A percentile compares a stretch with the other conserved stretches of the same genome.
Conservation (phyloP, 441 rosid species). For the Populus trichocarpa region DNA sequence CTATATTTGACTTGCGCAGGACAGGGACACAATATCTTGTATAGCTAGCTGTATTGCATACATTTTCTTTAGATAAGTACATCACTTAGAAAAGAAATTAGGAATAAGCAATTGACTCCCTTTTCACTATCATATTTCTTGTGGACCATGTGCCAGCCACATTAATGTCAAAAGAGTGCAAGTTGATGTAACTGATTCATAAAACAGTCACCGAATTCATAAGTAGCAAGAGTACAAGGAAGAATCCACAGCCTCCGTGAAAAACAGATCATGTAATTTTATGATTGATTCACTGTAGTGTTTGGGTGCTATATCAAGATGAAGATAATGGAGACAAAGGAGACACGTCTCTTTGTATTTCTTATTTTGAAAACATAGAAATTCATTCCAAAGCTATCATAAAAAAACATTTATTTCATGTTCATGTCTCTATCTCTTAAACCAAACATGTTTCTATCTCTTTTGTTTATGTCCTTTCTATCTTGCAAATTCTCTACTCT, state of each 20-base stretch:
- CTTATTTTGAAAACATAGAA: too few relatives aligned
- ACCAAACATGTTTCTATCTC: too few relatives aligned
- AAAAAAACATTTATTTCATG: too few relatives aligned
- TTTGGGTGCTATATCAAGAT: too few relatives aligned
- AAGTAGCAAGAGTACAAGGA: neutral
- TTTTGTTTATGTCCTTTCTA: too few relatives aligned
- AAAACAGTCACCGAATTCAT: neutral
- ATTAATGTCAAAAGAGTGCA: constrained; percentile 11
- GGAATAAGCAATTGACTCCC: neutral
- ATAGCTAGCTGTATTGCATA: neutral
- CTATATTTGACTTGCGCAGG: neutral
- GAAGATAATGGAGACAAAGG: too few relatives aligned
- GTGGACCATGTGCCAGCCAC: constrained; percentile 12
- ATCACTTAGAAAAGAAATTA: neutral
- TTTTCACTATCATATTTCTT: neutral
- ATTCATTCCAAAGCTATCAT: too few relatives aligned
- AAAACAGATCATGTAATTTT: neutral
- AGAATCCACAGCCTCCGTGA: neutral
- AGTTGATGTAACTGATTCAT: constrained; percentile 6
- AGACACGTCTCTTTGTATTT: too few relatives aligned
- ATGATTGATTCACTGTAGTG: too few relatives aligned
- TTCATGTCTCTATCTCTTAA: too few relatives aligned
- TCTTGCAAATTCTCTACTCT: too few relatives aligned
- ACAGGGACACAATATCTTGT: too few relatives aligned
- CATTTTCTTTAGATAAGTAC: neutral